Base-by-base conservation (phyloP, 306 rosid species). In the Dryas octopetala region DNA sequence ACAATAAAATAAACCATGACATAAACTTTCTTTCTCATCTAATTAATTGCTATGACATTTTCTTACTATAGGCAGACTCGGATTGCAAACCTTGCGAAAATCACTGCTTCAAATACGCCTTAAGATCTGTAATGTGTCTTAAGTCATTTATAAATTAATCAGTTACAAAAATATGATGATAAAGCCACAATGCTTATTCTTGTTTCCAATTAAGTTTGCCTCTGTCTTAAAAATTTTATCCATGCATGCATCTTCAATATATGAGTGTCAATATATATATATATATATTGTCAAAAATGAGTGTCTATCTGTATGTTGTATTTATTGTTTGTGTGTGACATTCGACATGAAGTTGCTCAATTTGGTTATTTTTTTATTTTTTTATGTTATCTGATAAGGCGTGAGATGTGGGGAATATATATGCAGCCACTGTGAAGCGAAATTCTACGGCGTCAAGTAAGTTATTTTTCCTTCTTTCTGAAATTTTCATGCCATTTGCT, bases 21-120 rank as follows among this genome's bases (percentile, higher is more conserved):
- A 64, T 65, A 3, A 44, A 23, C 23, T 23, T 15, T 46, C 4
- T 17, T 74, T 74, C 11, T 2, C 32, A 4, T 63, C 53, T 16
- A 23, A 23, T 23, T 23, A 23, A 19, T 16, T 17, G 17, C 41
- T 12, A 45, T 38, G 68, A 51, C 68, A 59, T 64, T 75, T 63
- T 67, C 9, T 16, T 23, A 38, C 7, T 66, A 73, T 71, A 72
- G 70, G 73, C 88, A 91, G 97, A 86, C 87, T 71, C 85, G 95
- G 65, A 76, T 91, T 7, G 62, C 85, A 73, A 80, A 83, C 77
- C 90, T 94, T 74, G 91, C 86, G 82, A 91, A 87, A 79, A 71
- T 83, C 58, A 74, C 81, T 79, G 76, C 82, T 52, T 85, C 55
- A 52, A 76, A 76, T 48, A 52, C 50, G 68, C 32, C 82, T 68